Evolutionary conservation across 495 filamentous ascomycete species (phyloP).

Genomic region (Penicillium manginii): DNA sequence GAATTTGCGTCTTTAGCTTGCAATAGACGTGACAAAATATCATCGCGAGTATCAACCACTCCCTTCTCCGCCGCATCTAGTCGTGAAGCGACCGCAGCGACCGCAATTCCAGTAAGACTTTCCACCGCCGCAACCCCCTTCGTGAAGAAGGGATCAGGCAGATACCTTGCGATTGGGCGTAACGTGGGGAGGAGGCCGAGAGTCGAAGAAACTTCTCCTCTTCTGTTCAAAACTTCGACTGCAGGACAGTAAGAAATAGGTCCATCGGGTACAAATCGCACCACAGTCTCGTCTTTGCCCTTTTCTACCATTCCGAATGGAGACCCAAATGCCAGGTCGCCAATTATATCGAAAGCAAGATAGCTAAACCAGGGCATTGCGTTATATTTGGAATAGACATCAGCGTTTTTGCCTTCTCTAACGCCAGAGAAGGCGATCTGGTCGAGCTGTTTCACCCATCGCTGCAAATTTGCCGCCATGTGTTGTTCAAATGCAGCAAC

Average conservation of each 20-base stretch:
- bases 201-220: slow-evolving; percentile 44
- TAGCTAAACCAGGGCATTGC: slow-evolving; percentile 85
- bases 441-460: slow-evolving; percentile 70
- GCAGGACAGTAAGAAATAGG: slow-evolving; percentile 38
- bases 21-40: slow-evolving; percentile 75
- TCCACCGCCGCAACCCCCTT: slow-evolving; percentile 41
- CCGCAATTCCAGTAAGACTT: slow-evolving; percentile 56
- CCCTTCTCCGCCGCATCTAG: slow-evolving; percentile 57
- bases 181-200: slow-evolving; percentile 39
- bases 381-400: slow-evolving; percentile 58
- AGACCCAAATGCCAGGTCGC: slow-evolving; percentile 39
- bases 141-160: slow-evolving; percentile 46
- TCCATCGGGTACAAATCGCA: slow-evolving; percentile 30
- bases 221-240: slow-evolving; percentile 42
- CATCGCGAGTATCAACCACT: slow-evolving; percentile 52
- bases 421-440: slow-evolving; percentile 34
- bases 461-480: slow-evolving; percentile 70
- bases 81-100: slow-evolving; percentile 70
- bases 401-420: slow-evolving; percentile 1
- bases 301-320: slow-evolving; percentile 47
- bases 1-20: slow-evolving; percentile 78
- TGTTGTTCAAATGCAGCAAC: slow-evolving; percentile 77
- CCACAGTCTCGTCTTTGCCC: slow-evolving; percentile 52
- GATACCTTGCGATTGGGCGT: slow-evolving; percentile 39
- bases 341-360: slow-evolving; percentile 66